These are phyloP conservation scores for Verticillium tricorpus DNA, from an alignment of 2,329 filamentous ascomycete species.

Conservation along the genomic window DNA sequence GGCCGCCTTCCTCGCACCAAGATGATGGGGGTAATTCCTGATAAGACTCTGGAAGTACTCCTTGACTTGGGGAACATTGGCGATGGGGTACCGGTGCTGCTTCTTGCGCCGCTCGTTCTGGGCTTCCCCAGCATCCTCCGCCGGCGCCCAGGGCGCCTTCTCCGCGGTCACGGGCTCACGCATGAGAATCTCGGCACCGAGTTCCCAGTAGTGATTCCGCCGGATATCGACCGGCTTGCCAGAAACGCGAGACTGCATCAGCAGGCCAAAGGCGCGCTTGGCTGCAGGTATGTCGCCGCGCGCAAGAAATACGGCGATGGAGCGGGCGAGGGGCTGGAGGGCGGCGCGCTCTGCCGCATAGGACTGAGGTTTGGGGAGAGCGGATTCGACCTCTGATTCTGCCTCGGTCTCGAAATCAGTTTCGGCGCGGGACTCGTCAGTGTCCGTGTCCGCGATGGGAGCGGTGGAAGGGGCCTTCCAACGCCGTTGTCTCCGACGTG, in stretches of 20 bases:
- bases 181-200: constrained; percentile 81
- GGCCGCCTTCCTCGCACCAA: constrained; percentile 50
- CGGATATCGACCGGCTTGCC: constrained; percentile 64
- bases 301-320: constrained; percentile 69
- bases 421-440: constrained; percentile 1
- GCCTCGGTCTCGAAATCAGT: not conserved
- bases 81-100: constrained; percentile 20
- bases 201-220: constrained; percentile 67
- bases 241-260: constrained; percentile 44
- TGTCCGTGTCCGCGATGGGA: not conserved
- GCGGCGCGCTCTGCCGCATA: constrained; percentile 10
- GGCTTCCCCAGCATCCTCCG: constrained; percentile 4
- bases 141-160: not conserved
- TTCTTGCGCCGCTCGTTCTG: not conserved
- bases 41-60: constrained; percentile 75
- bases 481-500: not conserved
- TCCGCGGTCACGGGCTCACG: constrained; percentile 38
- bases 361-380: constrained; percentile 11
- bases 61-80: constrained; percentile 40
- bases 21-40: constrained; percentile 68
- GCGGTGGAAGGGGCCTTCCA: not conserved
- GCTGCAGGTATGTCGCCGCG: constrained; percentile 68
- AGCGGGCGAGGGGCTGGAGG: constrained; percentile 28
- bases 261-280: constrained; percentile 67
- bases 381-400: constrained; percentile 9